These are phyloP conservation scores for Coniochaeta pulveracea DNA, from an alignment of 2,329 filamentous ascomycete species.

Conservation along the genomic window DNA sequence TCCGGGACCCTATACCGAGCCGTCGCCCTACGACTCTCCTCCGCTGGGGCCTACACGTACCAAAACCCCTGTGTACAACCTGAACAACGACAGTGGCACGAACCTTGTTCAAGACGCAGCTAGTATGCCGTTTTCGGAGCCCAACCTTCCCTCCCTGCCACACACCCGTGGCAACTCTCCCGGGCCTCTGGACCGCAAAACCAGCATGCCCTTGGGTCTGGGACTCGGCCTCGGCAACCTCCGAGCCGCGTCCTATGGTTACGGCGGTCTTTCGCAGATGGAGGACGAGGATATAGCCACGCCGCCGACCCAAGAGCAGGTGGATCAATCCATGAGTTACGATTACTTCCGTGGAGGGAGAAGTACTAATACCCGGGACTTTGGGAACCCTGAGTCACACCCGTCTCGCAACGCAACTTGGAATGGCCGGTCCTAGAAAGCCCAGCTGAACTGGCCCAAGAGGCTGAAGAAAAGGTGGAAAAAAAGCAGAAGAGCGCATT, in stretches of 20 bases:
- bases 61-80: conserved; percentile 35
- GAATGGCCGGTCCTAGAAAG: conserved; percentile 2
- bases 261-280: conserved; percentile 45
- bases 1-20: conserved; percentile 7
- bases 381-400: too few relatives aligned
- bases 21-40: conserved; percentile 8
- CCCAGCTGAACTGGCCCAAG: neutral
- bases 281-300: conserved; percentile 22
- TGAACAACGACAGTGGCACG: conserved; percentile 36
- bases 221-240: conserved; percentile 15
- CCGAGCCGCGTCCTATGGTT: conserved; percentile 43
- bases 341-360: conserved; percentile 43
- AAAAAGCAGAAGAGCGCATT: neutral
- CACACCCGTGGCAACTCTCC: conserved; percentile 12
- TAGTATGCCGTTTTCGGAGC: conserved; percentile 31
- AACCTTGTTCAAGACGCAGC: conserved; percentile 43
- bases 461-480: neutral
- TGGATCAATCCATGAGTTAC: conserved; percentile 32
- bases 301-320: conserved; percentile 6
- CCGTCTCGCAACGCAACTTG: too few relatives aligned
- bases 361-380: too few relatives aligned
- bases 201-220: conserved; percentile 15
- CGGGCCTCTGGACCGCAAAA: conserved; percentile 12
- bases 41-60: conserved; percentile 14
- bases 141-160: conserved; percentile 7